These are phyloP conservation scores for Salvia hispanica DNA, from an alignment of 257 asterid species.

Conservation along the genomic window DNA sequence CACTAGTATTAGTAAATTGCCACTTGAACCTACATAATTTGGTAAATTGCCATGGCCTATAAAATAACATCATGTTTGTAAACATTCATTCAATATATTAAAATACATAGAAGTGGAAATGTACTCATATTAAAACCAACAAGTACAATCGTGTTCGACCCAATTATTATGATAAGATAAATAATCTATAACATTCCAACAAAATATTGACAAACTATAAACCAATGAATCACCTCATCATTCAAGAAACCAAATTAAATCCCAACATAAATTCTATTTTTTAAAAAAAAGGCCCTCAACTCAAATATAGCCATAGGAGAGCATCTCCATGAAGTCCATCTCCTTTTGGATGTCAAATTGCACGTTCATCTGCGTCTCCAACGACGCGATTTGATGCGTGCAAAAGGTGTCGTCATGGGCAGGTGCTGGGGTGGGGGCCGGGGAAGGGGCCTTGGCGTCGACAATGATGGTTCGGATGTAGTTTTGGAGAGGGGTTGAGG, in stretches of 20 bases:
- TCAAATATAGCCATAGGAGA: constrained; percentile 43
- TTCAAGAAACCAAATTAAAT: not conserved
- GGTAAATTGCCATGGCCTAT: no score
- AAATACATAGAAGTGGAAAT: no score
- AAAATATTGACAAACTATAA: not conserved
- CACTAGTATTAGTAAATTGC: no score
- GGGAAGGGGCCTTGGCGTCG: constrained; percentile 35
- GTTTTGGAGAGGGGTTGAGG: constrained; percentile 37
- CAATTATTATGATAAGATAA: no score
- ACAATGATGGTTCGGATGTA: constrained; percentile 50
- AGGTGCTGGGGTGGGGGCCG: not conserved
- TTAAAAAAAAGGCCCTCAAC: constrained; percentile 17
- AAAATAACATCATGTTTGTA: no score
- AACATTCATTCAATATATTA: no score
- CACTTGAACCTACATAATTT: no score
- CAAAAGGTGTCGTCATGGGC: constrained; percentile 16
- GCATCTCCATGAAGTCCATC: constrained; percentile 62
- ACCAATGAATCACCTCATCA: not conserved
- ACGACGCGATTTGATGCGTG: constrained; percentile 24
- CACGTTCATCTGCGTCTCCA: constrained; percentile 41
- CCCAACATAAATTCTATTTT: no score
- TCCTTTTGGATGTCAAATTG: constrained; percentile 51
- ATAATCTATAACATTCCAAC: no score
- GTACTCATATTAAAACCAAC: no score
- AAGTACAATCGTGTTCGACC: no score